Conservation (phyloP, 2,329 filamentous ascomycete species). For the Dactylellina parvicollis region DNA sequence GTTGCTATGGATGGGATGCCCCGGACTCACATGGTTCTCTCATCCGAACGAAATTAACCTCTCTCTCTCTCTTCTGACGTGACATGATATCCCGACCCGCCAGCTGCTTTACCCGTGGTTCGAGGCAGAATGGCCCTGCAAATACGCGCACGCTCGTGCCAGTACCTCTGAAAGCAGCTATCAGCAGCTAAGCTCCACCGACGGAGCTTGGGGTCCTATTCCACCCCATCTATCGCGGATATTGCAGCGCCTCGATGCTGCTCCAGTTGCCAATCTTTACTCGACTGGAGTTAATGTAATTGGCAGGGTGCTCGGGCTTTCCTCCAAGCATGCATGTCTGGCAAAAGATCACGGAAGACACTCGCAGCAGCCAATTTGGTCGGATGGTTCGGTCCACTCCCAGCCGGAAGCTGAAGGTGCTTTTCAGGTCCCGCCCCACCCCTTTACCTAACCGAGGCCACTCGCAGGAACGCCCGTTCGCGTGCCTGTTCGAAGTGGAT, state of each 20-base stretch:
- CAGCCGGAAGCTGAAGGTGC: constrained; percentile 37
- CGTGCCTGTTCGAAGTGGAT: neutral
- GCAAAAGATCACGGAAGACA: neutral
- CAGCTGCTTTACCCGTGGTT: constrained; percentile 14
- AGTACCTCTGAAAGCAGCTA: neutral
- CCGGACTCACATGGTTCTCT: constrained; percentile 44
- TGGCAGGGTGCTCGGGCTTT: neutral
- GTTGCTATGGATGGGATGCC: constrained; percentile 5
- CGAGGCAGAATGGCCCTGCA: constrained; percentile 20
- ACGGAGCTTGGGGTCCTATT: neutral
- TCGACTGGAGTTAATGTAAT: constrained; percentile 1
- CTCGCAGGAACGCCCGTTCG: constrained; percentile 16
- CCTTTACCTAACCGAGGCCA: constrained; percentile 27
- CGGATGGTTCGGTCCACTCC: constrained; percentile 18
- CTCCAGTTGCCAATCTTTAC: neutral
- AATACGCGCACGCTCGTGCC: neutral
- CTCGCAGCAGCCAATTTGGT: neutral
- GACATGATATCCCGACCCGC: neutral
- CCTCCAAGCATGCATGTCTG: neutral
- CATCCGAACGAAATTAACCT: constrained; percentile 20
- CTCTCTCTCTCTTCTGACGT: neutral
- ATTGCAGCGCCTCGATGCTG: neutral
- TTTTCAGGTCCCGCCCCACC: neutral
- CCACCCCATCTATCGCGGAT: neutral
- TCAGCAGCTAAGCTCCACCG: neutral